A percentile compares a stretch with the other conserved stretches of the same genome.
Conservation (phyloP, 805 yeast species). For the Kluyveromyces siamensis region DNA sequence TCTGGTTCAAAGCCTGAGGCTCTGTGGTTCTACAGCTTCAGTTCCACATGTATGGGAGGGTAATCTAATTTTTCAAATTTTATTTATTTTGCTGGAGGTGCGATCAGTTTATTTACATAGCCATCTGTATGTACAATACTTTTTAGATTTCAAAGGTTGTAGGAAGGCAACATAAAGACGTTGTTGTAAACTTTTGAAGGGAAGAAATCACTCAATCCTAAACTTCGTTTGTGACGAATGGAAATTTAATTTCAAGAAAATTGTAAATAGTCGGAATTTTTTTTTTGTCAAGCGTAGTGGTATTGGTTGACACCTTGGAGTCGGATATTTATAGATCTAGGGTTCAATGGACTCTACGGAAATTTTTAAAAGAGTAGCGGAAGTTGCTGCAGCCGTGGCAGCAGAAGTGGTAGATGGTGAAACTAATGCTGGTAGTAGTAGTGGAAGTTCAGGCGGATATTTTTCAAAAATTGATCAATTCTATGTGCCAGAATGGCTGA, state of each 20-base stretch:
- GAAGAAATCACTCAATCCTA: too few species aligned
- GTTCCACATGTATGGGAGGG: not conserved
- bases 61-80: not conserved
- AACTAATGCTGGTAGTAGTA: not conserved
- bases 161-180: not conserved
- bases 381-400: not conserved
- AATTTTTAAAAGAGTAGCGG: not conserved
- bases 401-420: not conserved
- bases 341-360: not conserved
- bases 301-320: not conserved
- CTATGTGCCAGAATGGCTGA: conserved; percentile 41
- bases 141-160: not conserved
- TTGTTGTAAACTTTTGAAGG: not conserved
- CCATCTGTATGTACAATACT: too few species aligned
- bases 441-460: conserved; percentile 10
- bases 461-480: conserved; percentile 35
- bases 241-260: not conserved
- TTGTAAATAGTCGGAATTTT: not conserved
- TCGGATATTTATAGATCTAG: not conserved
- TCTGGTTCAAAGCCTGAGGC: too few species aligned
- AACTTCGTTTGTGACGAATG: not conserved
- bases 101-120: too few species aligned
- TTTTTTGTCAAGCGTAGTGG: not conserved
- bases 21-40: too few species aligned
- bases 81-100: not conserved